Evolutionary conservation across 192 early-diverging fungal genomes (phyloP).

Genomic region (Allomyces javanicus): DNA sequence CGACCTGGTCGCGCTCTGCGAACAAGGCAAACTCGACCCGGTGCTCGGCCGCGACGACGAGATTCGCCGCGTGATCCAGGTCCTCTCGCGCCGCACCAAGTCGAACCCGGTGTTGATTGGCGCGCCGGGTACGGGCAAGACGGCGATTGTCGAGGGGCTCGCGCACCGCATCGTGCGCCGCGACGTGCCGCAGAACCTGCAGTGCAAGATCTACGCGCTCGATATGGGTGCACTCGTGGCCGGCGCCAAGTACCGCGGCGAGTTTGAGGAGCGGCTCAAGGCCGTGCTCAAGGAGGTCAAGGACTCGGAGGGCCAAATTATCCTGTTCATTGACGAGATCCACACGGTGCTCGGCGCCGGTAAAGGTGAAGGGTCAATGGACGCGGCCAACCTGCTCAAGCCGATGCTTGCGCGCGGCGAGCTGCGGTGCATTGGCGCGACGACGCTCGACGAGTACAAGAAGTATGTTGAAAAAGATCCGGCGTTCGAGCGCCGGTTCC

Average conservation of each 20-base stretch:
- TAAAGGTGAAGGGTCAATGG: conserved; percentile 75
- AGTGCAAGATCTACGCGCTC: conserved; percentile 64
- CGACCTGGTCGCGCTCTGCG: conserved; percentile 63
- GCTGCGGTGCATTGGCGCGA: conserved; percentile 86
- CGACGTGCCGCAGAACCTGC: conserved; percentile 76
- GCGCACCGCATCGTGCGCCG: conserved; percentile 81
- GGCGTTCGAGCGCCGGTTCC: conserved; percentile 64
- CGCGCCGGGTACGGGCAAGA: conserved; percentile 57
- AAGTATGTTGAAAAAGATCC: conserved; percentile 77
- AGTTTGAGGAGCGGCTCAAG: conserved; percentile 97
- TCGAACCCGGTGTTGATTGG: conserved; percentile 81
- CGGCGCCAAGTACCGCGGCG: conserved; percentile 89
- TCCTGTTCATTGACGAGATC: conserved; percentile 96
- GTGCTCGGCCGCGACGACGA: conserved; percentile 94
- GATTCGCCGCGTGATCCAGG: conserved; percentile 84
- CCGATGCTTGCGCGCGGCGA: conserved; percentile 97
- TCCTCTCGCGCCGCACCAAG: conserved; percentile 71
- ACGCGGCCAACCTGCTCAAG: conserved; percentile 91
- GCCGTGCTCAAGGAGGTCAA: conserved; percentile 86
- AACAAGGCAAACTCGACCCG: conserved; percentile 83
- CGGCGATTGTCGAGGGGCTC: conserved; percentile 72
- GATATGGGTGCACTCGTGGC: conserved; percentile 91
- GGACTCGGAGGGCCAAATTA: conserved; percentile 67
- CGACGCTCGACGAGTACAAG: conserved; percentile 87
- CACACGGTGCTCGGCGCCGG: conserved; percentile 89